Conservation (phyloP, 2,329 filamentous ascomycete genomes). For the Sarocladium kiliense region DNA sequence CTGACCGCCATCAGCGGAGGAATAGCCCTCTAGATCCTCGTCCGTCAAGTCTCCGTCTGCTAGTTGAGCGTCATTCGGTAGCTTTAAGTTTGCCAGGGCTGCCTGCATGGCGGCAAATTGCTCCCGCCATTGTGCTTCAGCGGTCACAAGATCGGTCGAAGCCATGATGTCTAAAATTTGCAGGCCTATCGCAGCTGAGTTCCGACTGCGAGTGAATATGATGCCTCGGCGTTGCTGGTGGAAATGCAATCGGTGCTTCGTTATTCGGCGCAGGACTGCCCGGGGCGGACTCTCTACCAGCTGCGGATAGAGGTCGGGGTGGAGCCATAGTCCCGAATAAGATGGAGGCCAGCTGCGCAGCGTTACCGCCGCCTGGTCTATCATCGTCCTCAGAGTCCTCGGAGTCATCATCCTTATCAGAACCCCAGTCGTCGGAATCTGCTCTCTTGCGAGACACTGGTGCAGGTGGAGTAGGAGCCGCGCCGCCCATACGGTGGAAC, state of each 20-base stretch:
- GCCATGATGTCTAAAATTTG: too few relatives aligned
- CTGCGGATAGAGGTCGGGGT: slow-evolving; percentile 78
- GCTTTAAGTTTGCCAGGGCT: slow-evolving; percentile 68
- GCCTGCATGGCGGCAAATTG: slow-evolving; percentile 83
- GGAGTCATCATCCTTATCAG: slow-evolving; percentile 54
- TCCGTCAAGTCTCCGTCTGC: slow-evolving; percentile 49
- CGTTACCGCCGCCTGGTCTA: slow-evolving; percentile 72
- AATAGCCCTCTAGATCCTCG: slow-evolving; percentile 54
- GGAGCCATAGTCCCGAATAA: slow-evolving; percentile 97
- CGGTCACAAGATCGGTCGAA: slow-evolving; percentile 13
- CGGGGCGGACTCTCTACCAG: slow-evolving; percentile 60
- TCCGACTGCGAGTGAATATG: too few relatives aligned
- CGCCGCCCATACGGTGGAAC: slow-evolving; percentile 80
- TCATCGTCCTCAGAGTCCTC: slow-evolving; percentile 75
- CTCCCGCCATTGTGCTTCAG: slow-evolving; percentile 69
- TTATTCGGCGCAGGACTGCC: slow-evolving; percentile 31
- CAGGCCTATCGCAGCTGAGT: too few relatives aligned
- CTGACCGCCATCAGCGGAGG: slow-evolving; percentile 59
- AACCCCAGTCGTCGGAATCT: slow-evolving; percentile 75
- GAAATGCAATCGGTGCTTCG: slow-evolving; percentile 34
- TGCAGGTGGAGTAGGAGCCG: slow-evolving; percentile 44
- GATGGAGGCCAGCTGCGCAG: slow-evolving; percentile 89
- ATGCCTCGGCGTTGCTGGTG: slow-evolving; percentile 24
- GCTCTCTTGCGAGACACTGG: slow-evolving; percentile 49
- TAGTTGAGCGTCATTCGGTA: slow-evolving; percentile 27